Percentiles rank a stretch among this genome's conserved stretches.
Conservation (phyloP, 1,284 basidiomycete genomes). For the Pseudozyma sp. region DNA sequence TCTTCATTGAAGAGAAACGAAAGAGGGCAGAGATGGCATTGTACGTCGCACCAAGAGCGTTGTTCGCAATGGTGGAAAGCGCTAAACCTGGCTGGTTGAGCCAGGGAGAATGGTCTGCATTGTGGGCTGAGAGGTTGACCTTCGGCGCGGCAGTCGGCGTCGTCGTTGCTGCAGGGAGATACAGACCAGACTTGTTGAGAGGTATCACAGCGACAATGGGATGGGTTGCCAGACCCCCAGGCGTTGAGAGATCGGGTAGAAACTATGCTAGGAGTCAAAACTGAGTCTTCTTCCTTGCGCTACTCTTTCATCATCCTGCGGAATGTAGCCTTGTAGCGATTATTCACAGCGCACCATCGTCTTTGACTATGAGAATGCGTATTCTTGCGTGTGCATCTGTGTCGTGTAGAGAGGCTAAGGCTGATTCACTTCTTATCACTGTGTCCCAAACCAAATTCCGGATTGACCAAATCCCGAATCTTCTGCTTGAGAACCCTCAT, state of each 20-base stretch:
- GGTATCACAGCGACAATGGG: conserved; percentile 57
- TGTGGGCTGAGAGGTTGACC: conserved; percentile 53
- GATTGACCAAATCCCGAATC: conserved; percentile 30
- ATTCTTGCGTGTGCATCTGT: too few species aligned
- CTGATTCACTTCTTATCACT: conserved; percentile 27
- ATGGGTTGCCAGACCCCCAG: conserved; percentile 47
- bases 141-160: conserved; percentile 54
- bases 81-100: conserved; percentile 56
- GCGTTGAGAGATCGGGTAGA: conserved; percentile 9
- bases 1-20: conserved; percentile 69
- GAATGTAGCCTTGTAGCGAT: too few species aligned
- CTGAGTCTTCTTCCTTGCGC: background rate
- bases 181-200: conserved; percentile 55
- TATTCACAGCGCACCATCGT: too few species aligned
- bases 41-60: conserved; percentile 69
- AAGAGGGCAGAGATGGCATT: conserved; percentile 70
- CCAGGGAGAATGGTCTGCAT: conserved; percentile 43
- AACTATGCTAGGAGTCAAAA: conserved; percentile 31
- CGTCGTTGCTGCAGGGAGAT: conserved; percentile 51
- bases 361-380: too few species aligned
- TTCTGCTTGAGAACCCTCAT: conserved; percentile 35
- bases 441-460: conserved; percentile 18
- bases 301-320: too few species aligned
- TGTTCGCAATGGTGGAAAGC: conserved; percentile 63
- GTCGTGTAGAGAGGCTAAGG: too few species aligned